phyloP scores from a whole-genome alignment of 2,329 filamentous ascomycete genomes.

The Septoria linicola region DNA sequence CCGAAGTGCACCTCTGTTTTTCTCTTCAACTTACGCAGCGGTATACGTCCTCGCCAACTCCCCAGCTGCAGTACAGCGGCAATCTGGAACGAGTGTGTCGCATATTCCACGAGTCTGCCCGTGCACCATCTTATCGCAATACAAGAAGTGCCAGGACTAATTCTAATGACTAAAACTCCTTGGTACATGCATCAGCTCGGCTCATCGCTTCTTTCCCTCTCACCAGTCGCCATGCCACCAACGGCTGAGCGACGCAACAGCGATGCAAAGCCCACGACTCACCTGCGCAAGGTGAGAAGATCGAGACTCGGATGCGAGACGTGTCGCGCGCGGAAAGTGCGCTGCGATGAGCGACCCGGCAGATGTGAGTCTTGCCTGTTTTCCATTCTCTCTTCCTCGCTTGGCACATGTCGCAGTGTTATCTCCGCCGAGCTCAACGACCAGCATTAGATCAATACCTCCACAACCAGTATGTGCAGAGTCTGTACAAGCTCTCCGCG shows the following conservation, averaged over 20 bases:
- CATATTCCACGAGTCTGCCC: background rate
- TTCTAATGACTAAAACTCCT: no score
- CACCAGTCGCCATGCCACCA: no score
- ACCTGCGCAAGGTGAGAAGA: constrained; percentile 14
- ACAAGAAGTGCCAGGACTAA: no score
- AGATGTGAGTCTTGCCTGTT: constrained; percentile 10
- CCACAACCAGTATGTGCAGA: background rate
- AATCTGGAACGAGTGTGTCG: no score
- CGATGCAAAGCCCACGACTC: constrained; percentile 8
- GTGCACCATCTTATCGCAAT: background rate
- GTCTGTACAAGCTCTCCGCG: no score
- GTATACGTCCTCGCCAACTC: no score
- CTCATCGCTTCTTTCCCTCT: constrained; percentile 7
- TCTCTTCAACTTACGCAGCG: no score
- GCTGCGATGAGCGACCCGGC: constrained; percentile 25
- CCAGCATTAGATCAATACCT: background rate
- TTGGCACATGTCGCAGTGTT: background rate
- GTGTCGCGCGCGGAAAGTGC: constrained; percentile 28
- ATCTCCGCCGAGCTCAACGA: constrained; percentile 2
- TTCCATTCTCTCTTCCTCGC: background rate
- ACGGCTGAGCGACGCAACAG: constrained; percentile 4
- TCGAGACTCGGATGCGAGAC: constrained; percentile 28
- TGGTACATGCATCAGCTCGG: no score
- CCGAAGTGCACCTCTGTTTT: no score
- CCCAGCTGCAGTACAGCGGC: no score